Base-by-base conservation (phyloP, 352 stramenopile species). In the Phytopythium aichiense region DNA sequence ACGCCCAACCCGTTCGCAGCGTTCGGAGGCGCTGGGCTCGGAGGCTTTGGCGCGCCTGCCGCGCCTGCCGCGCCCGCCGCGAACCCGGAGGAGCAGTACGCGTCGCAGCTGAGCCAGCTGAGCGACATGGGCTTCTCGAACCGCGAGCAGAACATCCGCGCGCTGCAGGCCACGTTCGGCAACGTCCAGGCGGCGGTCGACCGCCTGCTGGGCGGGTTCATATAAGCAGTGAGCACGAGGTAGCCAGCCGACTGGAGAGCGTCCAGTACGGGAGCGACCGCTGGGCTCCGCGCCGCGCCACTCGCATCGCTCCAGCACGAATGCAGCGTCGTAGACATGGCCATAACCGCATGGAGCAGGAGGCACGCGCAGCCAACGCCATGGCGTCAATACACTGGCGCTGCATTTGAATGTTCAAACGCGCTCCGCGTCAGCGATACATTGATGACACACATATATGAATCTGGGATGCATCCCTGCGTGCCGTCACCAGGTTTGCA, bases 171-270 rank as follows among this genome's bases (percentile, higher is more conserved):
- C 33, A 95, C 89, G 28, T 63, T 75, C 20, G 91, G 91, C 55
- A 97, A 98, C 66, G 89, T 98, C 33, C 88, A 96, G 63, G 85
- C 86, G 4, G 91, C 91, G 6, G 87, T 98, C 4, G 91, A 98
- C 52, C 85, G 88, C 22, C 67, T 98, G 56, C 73, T 98, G 48
- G 90, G 85, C 45, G 87, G 87, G 45, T 63, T 71, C 52, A 79
- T 85, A 64, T 88, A 77, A 64, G 16, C 37, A 7, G 35, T 8
- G 35, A 16, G 18, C 15, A n/a, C 38, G 23, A 50, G 23, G 28
- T 31, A 31, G 28, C 28, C 28, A 31, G 4, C 28, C 33, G 20
- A n/a, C 20, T 58, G 53, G 53, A 35, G 22, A 8, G 30, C 23
- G 16, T 28, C 33, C 51, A 43, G 33, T 43, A 20, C 28, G 51